Base-by-base conservation (phyloP, 495 filamentous ascomycete species). In the Aspergillus diversus region DNA sequence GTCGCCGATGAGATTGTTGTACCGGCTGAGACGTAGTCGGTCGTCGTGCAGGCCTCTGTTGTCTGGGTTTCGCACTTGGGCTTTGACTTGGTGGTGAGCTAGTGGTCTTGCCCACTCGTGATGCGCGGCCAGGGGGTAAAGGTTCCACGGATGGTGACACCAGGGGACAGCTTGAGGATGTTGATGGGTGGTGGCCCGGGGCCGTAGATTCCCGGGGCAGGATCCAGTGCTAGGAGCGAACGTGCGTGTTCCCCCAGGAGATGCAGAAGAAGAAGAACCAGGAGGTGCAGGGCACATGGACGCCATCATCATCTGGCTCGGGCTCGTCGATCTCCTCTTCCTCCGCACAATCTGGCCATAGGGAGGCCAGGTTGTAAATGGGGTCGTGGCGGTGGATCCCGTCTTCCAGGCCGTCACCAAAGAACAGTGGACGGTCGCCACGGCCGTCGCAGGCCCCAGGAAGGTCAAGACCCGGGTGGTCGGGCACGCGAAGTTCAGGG, bases 221-320 rank as follows among this genome's bases (percentile, higher is more conserved):
- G 39, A 43, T 43, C 39, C 39, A 43, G 39, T 43, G 3, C 39
- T 3, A 43, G 39, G 39, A 43, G 1, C 15, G 8, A 1, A 43
- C 15, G 39, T 3, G 39, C 1, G 3, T 9, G 1, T 43, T 3
- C 1, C 39, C 39, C 39, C 39, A 43, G 1, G 39, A 43, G 39
- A 43, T 43, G 39, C 39, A 43, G 39, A 43, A 43, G 39, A 43
- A 43, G 39, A 43, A 43, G 39, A 43, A 43, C 39, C 39, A 43
- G 39, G 39, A 1, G 1, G 39, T 43, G 39, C 39, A 43, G 39
- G 39, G 39, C 39, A 43, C 39, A 3, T 43, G 39, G 1, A 43
- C 39, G 9, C 39, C 39, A 3, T 43, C 39, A 3, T 43, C 39
- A 3, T 43, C 39, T 1, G 39, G 39, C 39, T 43, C 39, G 39